Evolutionary conservation across 1,284 basidiomycete genomes (phyloP), one percentile per base, ranked within the genome.

Genomic region (Ganoderma meredithae): DNA sequence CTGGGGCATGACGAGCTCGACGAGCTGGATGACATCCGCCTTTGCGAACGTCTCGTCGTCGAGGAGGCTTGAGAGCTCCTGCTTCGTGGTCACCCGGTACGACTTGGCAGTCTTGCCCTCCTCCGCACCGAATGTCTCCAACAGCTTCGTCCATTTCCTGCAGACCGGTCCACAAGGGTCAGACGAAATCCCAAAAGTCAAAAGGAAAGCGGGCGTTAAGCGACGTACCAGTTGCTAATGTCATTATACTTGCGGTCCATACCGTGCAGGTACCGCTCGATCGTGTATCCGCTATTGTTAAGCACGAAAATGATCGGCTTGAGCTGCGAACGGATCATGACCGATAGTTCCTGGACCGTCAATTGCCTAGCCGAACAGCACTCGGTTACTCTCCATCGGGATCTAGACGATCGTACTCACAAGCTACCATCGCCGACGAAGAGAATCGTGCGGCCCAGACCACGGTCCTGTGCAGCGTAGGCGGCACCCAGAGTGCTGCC

Each of bases 271-370:
- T 87, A 88, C 25, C 93, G 86, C 83, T 98, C 96, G 70, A 97
- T 96, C 55, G 91, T 91, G 79, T 96, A 96, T 0, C 96, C 96
- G 64, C 89, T 88, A 81, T 98, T 97, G 84, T 96, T 96, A 67
- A 98, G 83, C 17, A 98, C 84, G 79, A 96, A 95, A 63, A 96
- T 83, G 76, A 94, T 94, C 2, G 95, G 94, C 65, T 85, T 91
- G 41, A 95, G 77, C 8, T 83, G 85, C 65, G 86, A 79, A 39
- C 84, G 86, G 65, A 95, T 85, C 90, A 95, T 95, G 2, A 91
- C 90, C 6, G 93, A 91, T 19, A 96, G 78, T 73, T 94, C 92
- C 77, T 94, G 92, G 1, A 90, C 91, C 0, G 88, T 88, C 47
- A 94, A 79, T 82, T 94, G 92, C 64, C 90, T 91, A 65, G 3